phyloP scores from a whole-genome alignment of 1,284 basidiomycete genomes.

The Ceratobasidium papillatum region DNA sequence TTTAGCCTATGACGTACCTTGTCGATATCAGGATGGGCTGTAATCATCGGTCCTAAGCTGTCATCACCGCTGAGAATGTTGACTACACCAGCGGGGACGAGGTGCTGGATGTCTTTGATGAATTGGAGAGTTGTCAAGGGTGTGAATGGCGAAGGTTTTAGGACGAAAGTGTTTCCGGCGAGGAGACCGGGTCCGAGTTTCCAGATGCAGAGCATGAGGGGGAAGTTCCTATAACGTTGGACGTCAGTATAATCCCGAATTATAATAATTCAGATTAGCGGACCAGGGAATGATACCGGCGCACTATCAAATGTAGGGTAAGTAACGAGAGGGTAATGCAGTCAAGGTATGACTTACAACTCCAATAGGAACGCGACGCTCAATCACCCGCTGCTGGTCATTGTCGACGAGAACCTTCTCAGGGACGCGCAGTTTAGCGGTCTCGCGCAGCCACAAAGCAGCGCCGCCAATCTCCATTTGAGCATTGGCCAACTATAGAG shows the following conservation, averaged over 20 bases:
- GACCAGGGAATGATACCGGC: constrained; percentile 31
- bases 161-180: constrained; percentile 85
- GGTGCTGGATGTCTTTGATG: constrained; percentile 52
- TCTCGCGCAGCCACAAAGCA: constrained; percentile 25
- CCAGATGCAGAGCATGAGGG: constrained; percentile 58
- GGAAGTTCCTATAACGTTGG: constrained; percentile 33
- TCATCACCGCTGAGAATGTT: constrained; percentile 89
- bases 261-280: neutral
- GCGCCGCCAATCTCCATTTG: constrained; percentile 4
- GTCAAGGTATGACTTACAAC: constrained; percentile 9
- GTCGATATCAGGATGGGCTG: constrained; percentile 80
- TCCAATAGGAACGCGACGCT: constrained; percentile 27
- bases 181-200: constrained; percentile 91
- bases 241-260: neutral
- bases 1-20: too few relatives aligned
- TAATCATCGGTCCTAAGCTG: constrained; percentile 83
- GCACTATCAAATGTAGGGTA: neutral
- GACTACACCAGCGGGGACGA: constrained; percentile 90
- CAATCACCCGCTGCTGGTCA: constrained; percentile 8
- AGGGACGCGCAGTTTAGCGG: constrained; percentile 23
- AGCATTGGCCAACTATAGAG: too few relatives aligned
- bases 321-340: too few relatives aligned
- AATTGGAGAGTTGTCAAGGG: constrained; percentile 83
- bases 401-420: constrained; percentile 26
- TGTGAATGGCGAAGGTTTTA: constrained; percentile 93